phyloP scores from a whole-genome alignment of 352 stramenopile genomes.

The Phytopythium helicoides region DNA sequence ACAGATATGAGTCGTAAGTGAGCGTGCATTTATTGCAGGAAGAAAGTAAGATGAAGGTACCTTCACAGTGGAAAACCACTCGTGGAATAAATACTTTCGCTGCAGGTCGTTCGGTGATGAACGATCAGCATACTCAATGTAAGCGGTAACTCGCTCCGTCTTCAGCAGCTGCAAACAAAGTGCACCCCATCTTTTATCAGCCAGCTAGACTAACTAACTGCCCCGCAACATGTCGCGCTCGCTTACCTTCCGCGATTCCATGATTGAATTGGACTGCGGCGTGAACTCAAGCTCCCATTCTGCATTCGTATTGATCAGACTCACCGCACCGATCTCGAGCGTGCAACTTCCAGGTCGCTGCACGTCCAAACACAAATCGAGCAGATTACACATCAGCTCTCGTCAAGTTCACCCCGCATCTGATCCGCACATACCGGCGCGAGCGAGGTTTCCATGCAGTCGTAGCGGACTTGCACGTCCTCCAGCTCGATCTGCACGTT shows the following conservation, averaged over 20 bases:
- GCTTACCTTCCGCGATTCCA: constrained; percentile 81
- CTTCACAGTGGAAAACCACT: constrained; percentile 79
- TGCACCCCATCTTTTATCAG: too few relatives aligned
- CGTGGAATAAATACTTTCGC: constrained; percentile 82
- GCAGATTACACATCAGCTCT: not conserved
- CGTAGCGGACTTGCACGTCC: constrained; percentile 81
- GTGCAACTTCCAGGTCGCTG: constrained; percentile 66
- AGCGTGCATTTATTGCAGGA: constrained; percentile 2
- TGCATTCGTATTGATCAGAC: constrained; percentile 72
- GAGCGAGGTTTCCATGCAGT: constrained; percentile 62
- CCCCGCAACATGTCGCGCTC: not conserved
- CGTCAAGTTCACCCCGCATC: not conserved
- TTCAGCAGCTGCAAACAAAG: constrained; percentile 44
- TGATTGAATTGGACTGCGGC: constrained; percentile 65
- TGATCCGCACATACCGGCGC: constrained; percentile 62
- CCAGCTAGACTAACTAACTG: not conserved
- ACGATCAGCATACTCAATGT: constrained; percentile 59
- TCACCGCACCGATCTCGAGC: constrained; percentile 60
- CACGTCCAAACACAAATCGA: constrained; percentile 3
- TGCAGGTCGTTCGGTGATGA: constrained; percentile 7
- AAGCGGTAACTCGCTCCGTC: constrained; percentile 62
- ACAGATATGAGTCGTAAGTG: not conserved
- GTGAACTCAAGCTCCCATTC: constrained; percentile 78
- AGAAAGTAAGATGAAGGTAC: constrained; percentile 19
- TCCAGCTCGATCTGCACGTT: constrained; percentile 86